phyloP scores from a whole-genome alignment of 2,329 filamentous ascomycete species.

The Fusarium dlaminii region DNA sequence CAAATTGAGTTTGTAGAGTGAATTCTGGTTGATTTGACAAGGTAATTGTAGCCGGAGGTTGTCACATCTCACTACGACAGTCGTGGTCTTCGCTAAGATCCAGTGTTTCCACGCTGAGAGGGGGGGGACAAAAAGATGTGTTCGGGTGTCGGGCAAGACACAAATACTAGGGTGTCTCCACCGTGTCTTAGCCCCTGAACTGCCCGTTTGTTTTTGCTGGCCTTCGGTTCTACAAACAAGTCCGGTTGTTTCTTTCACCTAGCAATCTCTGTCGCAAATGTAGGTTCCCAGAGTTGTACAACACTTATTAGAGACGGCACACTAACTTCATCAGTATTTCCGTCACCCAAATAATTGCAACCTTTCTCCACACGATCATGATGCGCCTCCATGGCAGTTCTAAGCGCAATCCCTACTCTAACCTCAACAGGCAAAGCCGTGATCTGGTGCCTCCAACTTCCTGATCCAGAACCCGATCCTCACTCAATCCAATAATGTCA shows the following conservation, averaged over 20 bases:
- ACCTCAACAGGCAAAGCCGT: conserved; percentile 1
- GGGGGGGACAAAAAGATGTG: not conserved
- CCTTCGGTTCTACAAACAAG: not conserved
- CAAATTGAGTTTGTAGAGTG: not conserved
- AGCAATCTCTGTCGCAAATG: not conserved
- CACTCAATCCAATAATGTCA: not conserved
- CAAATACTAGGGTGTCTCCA: not conserved
- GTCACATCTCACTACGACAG: not conserved
- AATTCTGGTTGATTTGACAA: not conserved
- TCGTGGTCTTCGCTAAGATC: not conserved
- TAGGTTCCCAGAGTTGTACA: not conserved
- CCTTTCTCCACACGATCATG: not conserved
- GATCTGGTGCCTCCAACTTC: conserved; percentile 26
- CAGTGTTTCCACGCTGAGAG: not conserved
- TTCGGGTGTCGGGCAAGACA: not conserved
- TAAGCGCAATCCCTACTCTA: conserved; percentile 18
- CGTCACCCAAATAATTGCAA: not conserved
- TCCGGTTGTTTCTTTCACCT: not conserved
- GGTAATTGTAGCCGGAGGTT: conserved; percentile 32
- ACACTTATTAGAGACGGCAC: not conserved
- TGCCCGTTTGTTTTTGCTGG: not conserved
- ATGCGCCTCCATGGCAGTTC: not conserved
- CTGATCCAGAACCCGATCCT: conserved; percentile 2
- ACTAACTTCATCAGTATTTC: not conserved
- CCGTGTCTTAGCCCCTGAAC: not conserved